A percentile compares a stretch with the other conserved stretches of the same genome.
phyloP scores from a whole-genome alignment of 441 rosid species.

The Brassica balearica region DNA sequence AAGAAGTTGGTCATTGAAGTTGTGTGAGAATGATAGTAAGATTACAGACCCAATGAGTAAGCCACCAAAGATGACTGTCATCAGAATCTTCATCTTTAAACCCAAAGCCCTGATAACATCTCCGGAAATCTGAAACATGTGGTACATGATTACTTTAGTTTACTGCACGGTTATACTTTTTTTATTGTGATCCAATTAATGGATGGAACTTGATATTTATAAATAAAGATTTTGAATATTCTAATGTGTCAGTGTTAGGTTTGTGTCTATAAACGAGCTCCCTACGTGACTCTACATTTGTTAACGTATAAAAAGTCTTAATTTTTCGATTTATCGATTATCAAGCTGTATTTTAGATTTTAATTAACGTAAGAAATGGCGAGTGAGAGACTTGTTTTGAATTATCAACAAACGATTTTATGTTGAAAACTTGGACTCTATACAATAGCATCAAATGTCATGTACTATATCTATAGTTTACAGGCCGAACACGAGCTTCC shows the following conservation, averaged over 20 bases:
- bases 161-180: conserved; percentile 10
- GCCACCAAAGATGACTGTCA: conserved; percentile 8
- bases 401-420: neutral
- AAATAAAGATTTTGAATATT: conserved; percentile 21
- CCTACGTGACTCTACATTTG: conserved; percentile 32
- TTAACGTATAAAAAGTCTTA: conserved; percentile 24
- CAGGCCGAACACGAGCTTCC: neutral
- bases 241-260: conserved; percentile 21
- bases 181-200: too few species aligned
- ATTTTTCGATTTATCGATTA: conserved; percentile 20
- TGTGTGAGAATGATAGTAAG: conserved; percentile 10
- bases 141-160: conserved; percentile 32
- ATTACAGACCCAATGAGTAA: conserved; percentile 24
- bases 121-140: conserved; percentile 31
- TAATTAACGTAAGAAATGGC: conserved; percentile 8
- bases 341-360: conserved; percentile 7
- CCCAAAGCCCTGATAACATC: conserved; percentile 24
- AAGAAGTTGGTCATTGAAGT: conserved; percentile 19
- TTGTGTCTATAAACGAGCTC: conserved; percentile 33
- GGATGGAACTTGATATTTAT: neutral
- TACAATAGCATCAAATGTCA: conserved; percentile 12
- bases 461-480: conserved; percentile 2
- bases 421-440: conserved; percentile 19
- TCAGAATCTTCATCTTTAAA: conserved; percentile 36
- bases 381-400: neutral